A percentile compares a stretch with the other conserved stretches of the same genome.
phyloP scores from a whole-genome alignment of 306 rosid species.

The Biancaea sappan region DNA sequence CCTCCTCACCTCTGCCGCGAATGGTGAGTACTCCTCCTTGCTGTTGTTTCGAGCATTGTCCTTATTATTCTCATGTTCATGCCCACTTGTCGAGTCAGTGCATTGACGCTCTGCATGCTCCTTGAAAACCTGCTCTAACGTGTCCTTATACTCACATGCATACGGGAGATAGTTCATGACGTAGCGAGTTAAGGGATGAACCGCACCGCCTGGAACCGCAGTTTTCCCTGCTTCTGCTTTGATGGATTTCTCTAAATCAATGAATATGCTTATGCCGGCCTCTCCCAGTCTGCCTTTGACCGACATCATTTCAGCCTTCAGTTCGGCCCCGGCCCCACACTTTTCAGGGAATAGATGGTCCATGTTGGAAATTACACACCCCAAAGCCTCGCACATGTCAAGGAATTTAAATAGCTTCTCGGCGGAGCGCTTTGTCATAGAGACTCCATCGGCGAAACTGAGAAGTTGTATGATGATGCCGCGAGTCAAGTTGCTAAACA shows the following conservation, averaged over 20 bases:
- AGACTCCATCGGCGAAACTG: constrained; percentile 51
- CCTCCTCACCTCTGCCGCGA: constrained; percentile 47
- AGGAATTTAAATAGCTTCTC: constrained; percentile 66
- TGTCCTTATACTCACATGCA: constrained; percentile 50
- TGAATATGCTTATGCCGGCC: constrained; percentile 38
- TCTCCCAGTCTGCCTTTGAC: constrained; percentile 51
- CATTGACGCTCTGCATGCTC: constrained; percentile 55
- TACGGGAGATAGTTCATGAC: constrained; percentile 47
- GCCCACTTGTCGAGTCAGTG: constrained; percentile 48
- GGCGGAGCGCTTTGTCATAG: constrained; percentile 56
- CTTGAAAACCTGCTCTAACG: constrained; percentile 49
- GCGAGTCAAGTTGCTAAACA: constrained; percentile 38
- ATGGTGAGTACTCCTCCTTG: constrained; percentile 47
- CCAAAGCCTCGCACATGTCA: constrained; percentile 62
- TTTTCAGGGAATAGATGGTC: constrained; percentile 40
- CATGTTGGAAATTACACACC: constrained; percentile 39
- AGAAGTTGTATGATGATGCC: constrained; percentile 43
- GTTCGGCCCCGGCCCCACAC: constrained; percentile 13
- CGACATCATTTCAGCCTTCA: constrained; percentile 38
- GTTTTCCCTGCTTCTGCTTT: constrained; percentile 39
- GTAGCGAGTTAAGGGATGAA: constrained; percentile 52
- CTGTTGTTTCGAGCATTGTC: background rate
- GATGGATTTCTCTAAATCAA: constrained; percentile 50
- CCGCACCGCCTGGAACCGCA: constrained; percentile 45
- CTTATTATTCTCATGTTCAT: background rate